Evolutionary conservation across 257 asterid species (phyloP), one percentile per base, ranked within the genome.

Genomic region (Paulownia fortunei): DNA sequence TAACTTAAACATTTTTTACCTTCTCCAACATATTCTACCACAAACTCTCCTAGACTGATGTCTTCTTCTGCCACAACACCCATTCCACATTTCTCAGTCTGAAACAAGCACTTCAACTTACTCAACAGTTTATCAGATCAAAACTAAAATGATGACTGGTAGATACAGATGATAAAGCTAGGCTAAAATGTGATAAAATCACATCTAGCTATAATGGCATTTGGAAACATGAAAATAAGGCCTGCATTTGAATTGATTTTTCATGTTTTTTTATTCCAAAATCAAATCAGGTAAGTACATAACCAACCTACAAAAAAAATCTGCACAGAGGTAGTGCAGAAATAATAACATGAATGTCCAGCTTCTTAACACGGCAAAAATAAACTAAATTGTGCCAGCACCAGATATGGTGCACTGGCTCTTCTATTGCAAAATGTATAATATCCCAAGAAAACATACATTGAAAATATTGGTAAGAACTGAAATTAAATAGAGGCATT

Each of bases 1-100:
- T 63, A 47, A 49, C 78, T 52, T 56, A 59, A 76, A 27, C 46
- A 60, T 73, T 52, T 6, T 55, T 63, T 81, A 93, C 99, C 98
- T 96, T 96, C 99, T 65, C 99, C 99, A 63, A 96, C 99, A 89
- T 96, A 96, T 86, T 96, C 99, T 76, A 96, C 87, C 73, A 93
- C 88, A 85, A 92, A 95, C 49, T 93, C 99, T 83, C 96, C 97
- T 83, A 42, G 84, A 72, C 79, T 89, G 82, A 95, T 91, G 84
- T 95, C 96, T 88, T 95, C 99, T 82, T 86, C 98, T 67, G 98
- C 97, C 76, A 93, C 89, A 55, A 95, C 88, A 51, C 99, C 99
- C 80, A 85, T 76, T 81, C 99, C 99, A 89, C 99, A 95, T 84
- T 91, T 95, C 86, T 90, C 94, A n/a, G 99, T 95, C 98, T 95